Conservation (phyloP, 1,139 yeast species). For the Ashbya aceris region DNA sequence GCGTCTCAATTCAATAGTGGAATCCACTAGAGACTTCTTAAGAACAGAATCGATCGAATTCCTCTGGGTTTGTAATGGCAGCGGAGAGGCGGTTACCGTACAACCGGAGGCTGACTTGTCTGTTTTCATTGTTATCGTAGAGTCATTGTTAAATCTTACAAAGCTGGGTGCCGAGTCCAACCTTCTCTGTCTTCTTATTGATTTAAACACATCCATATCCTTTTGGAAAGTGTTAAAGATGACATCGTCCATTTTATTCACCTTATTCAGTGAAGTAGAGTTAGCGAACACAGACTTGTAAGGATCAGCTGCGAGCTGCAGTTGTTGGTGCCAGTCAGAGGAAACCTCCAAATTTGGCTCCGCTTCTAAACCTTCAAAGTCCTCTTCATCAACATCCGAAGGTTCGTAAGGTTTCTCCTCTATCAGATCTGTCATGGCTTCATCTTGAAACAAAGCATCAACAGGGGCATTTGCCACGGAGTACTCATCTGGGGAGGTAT, state of each 20-base stretch:
- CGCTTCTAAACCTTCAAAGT: slow-evolving; percentile 35
- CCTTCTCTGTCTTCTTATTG: slow-evolving; percentile 25
- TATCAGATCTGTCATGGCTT: slow-evolving; percentile 27
- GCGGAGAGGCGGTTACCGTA: slow-evolving; percentile 2
- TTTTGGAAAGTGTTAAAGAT: slow-evolving; percentile 45
- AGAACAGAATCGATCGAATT: slow-evolving; percentile 12
- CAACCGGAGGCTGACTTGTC: slow-evolving; percentile 5
- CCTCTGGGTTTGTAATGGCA: slow-evolving; percentile 7
- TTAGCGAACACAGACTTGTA: slow-evolving; percentile 39
- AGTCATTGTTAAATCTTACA: slow-evolving; percentile 21
- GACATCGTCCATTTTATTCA: slow-evolving; percentile 29
- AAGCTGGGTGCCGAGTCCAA: slow-evolving; percentile 18
- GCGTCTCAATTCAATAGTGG: slow-evolving; percentile 17
- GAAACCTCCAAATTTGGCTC: slow-evolving; percentile 41
- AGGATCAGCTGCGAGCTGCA: slow-evolving; percentile 46
- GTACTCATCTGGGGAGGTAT: background rate
- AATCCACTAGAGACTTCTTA: slow-evolving; percentile 11
- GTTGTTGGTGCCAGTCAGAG: slow-evolving; percentile 55
- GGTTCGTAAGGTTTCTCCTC: slow-evolving; percentile 68
- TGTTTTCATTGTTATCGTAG: slow-evolving; percentile 17
- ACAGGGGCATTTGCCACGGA: slow-evolving; percentile 17
- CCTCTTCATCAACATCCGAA: slow-evolving; percentile 34
- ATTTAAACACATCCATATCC: slow-evolving; percentile 21
- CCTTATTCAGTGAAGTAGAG: slow-evolving; percentile 16
- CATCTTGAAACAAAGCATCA: slow-evolving; percentile 22